A percentile compares a stretch with the other conserved stretches of the same genome.
Conservation (phyloP, 2,329 filamentous ascomycete species). For the Epichloe typhina region DNA sequence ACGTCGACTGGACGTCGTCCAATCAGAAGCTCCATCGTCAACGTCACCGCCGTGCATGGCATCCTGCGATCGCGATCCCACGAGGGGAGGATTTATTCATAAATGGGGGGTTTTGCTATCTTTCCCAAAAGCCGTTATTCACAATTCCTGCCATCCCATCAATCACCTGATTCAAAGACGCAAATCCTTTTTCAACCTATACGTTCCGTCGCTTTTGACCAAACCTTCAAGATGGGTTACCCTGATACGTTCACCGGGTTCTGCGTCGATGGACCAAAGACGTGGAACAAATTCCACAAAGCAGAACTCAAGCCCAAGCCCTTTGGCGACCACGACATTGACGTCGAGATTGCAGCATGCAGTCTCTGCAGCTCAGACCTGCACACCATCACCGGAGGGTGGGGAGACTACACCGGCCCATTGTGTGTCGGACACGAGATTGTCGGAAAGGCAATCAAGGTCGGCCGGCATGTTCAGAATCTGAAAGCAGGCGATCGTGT, state of each 20-base stretch:
- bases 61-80: conserved; percentile 16
- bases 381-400: conserved; percentile 44
- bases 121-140: too few relatives aligned
- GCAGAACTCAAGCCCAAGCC: conserved; percentile 24
- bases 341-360: conserved; percentile 59
- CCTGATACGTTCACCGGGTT: conserved; percentile 31
- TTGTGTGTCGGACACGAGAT: conserved; percentile 46
- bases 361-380: conserved; percentile 51
- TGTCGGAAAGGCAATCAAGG: conserved; percentile 37
- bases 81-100: conserved; percentile 12
- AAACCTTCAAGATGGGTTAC: conserved; percentile 24
- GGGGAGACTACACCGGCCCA: conserved; percentile 34
- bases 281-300: conserved; percentile 28
- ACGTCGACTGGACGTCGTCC: background rate
- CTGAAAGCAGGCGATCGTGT: conserved; percentile 52
- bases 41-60: background rate
- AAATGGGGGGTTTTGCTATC: too few relatives aligned
- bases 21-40: background rate
- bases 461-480: conserved; percentile 30
- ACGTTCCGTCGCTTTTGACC: too few relatives aligned
- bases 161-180: too few relatives aligned
- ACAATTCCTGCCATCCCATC: too few relatives aligned
- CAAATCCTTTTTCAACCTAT: too few relatives aligned
- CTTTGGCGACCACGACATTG: conserved; percentile 31
- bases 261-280: conserved; percentile 27